Conservation (phyloP, 495 filamentous ascomycete species). For the Penicillium ucsense region DNA sequence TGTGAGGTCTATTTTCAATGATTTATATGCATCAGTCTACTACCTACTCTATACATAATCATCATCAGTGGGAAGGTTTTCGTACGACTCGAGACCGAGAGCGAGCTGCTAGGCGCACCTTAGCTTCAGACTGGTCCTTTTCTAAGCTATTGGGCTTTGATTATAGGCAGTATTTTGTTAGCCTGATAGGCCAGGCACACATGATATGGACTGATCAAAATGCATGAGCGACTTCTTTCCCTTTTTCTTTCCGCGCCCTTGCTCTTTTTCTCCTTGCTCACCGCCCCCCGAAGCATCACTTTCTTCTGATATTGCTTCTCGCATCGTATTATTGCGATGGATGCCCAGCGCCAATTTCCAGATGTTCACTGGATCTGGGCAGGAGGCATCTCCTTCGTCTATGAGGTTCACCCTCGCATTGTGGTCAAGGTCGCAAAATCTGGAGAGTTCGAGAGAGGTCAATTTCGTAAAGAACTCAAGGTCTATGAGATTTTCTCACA, state of each 20-base stretch:
- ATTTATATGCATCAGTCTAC: too few species aligned
- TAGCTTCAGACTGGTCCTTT: too few species aligned
- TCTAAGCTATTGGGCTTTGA: too few species aligned
- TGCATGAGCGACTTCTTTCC: not conserved
- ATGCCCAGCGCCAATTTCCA: conserved; percentile 16
- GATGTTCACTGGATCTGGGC: conserved; percentile 21
- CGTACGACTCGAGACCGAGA: too few species aligned
- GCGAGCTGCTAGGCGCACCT: too few species aligned
- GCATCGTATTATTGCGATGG: conserved; percentile 4
- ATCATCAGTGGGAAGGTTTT: too few species aligned
- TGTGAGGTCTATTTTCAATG: too few species aligned
- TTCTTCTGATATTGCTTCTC: not conserved
- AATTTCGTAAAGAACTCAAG: conserved; percentile 25
- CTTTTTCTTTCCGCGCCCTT: not conserved
- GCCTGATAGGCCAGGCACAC: not conserved
- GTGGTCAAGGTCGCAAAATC: conserved; percentile 28
- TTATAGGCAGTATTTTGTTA: not conserved
- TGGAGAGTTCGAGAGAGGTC: conserved; percentile 22
- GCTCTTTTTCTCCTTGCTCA: not conserved
- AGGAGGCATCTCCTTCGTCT: conserved; percentile 28
- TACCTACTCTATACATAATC: too few species aligned
- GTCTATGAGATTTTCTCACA: conserved; percentile 23
- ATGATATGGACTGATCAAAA: not conserved
- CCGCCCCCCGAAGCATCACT: not conserved
- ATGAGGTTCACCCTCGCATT: conserved; percentile 30